Evolutionary conservation across 2,329 filamentous ascomycete species (phyloP).

Genomic region (Paecilomyces formosus): DNA sequence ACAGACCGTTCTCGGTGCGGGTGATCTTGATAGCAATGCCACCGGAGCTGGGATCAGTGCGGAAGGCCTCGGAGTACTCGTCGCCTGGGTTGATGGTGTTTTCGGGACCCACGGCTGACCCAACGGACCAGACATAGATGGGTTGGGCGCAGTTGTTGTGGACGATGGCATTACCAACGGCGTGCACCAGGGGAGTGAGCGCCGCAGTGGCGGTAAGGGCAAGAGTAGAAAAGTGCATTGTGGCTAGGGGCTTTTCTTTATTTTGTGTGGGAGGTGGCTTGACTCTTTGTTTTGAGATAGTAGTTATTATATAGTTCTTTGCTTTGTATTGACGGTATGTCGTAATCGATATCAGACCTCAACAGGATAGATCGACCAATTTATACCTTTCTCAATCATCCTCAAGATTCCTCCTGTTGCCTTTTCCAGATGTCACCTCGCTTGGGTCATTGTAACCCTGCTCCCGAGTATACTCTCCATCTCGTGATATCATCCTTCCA

Average conservation of each 20-base stretch:
- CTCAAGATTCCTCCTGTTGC: not conserved
- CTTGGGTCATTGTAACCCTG: not conserved
- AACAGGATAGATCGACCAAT: not conserved
- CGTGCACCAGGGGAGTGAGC: slow-evolving; percentile 7
- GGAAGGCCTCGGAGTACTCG: slow-evolving; percentile 29
- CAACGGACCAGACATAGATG: slow-evolving; percentile 33
- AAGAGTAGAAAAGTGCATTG: slow-evolving; percentile 7
- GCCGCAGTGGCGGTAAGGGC: slow-evolving; percentile 4
- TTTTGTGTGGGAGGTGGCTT: not conserved
- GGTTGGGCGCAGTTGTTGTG: slow-evolving; percentile 24
- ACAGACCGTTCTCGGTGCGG: slow-evolving; percentile 24
- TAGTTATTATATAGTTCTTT: not conserved
- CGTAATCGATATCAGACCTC: not conserved
- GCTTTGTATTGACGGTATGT: not conserved
- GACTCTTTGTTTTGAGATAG: not conserved
- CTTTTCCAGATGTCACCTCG: not conserved
- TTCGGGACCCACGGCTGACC: slow-evolving; percentile 15
- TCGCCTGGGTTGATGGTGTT: slow-evolving; percentile 13
- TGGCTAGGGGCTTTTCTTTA: not conserved
- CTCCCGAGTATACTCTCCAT: not conserved
- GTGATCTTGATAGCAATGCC: slow-evolving; percentile 39
- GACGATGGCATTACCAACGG: slow-evolving; percentile 25
- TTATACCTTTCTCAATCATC: not conserved
- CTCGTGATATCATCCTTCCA: not conserved
- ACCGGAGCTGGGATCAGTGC: slow-evolving; percentile 23